Conservation (phyloP, 2,329 filamentous ascomycete species). For the Phyllosticta citribraziliensis region DNA sequence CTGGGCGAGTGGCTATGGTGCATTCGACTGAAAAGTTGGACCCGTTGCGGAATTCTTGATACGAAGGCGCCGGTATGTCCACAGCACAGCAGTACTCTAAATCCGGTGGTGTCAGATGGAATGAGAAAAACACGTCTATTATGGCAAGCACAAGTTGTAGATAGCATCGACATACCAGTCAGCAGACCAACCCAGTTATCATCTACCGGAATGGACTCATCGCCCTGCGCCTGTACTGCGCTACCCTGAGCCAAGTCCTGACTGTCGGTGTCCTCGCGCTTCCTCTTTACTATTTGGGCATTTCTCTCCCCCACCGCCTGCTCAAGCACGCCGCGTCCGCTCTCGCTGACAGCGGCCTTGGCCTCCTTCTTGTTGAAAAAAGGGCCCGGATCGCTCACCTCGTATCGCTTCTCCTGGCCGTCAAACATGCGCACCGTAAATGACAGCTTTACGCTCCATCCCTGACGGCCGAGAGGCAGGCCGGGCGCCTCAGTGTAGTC, state of each 20-base stretch:
- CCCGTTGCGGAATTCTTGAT: conserved; percentile 26
- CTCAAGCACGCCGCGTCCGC: conserved; percentile 21
- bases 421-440: conserved; percentile 17
- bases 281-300: conserved; percentile 16
- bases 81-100: conserved; percentile 24
- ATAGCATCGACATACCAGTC: background rate
- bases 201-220: conserved; percentile 10
- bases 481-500: background rate
- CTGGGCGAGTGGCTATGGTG: conserved; percentile 16
- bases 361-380: conserved; percentile 34
- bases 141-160: too few relatives aligned
- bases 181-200: conserved; percentile 31
- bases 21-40: conserved; percentile 23
- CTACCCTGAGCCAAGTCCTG: conserved; percentile 3
- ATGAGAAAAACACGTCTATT: background rate
- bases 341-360: conserved; percentile 30
- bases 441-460: conserved; percentile 18
- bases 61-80: conserved; percentile 22
- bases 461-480: background rate
- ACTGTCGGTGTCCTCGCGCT: conserved; percentile 9
- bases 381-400: conserved; percentile 15
- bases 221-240: conserved; percentile 10
- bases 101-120: background rate
- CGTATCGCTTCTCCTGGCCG: conserved; percentile 13
- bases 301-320: conserved; percentile 15